Evolutionary conservation across 768 basidiomycete genomes (phyloP), one percentile per base, ranked within the genome.

Genomic region (Boletus subparvulus): DNA sequence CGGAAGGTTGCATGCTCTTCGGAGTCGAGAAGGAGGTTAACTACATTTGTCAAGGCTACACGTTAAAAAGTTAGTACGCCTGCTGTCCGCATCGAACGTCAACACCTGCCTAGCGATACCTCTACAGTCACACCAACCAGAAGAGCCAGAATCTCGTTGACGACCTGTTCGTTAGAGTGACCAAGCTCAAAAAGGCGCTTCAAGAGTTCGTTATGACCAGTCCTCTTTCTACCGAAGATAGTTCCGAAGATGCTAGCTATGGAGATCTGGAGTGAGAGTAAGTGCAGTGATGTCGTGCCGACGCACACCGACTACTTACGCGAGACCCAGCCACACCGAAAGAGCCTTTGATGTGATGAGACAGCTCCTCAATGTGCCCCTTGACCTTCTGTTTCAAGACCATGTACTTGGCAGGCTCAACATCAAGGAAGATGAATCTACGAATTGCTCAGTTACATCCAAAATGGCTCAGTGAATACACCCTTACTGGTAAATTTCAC

Each of bases 351-450:
- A 93, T 90, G 52, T 80, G 76, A 1, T 69, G 66, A 19, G 83
- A 70, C 26, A 93, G 73, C 35, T 80, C 74, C 26, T 80, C 74
- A 11, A 90, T 71, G 47, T 88, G 75, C 3, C 67, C 73, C 52
- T 79, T 78, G 7, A 82, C 82, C 54, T 77, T 81, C 44, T 76
- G 71, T 60, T 81, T 77, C 24, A 84, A 65, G 21, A 80, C 75
- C 80, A 86, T 80, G 30, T 83, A 70, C 61, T 83, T 82, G 2
- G 81, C 75, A 2, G 80, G 65, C 50, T 88, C 87, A 21, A 83
- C 74, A 50, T 91, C 83, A 35, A 92, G 78, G 83, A 92, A 93
- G 56, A 93, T 74, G 67, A 81, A 91, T 41, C 90, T 92, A 60
- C 5, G 2, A 21, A 28, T 19, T 12, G 33, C 17, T 52, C n/a